Evolutionary conservation across 1,284 basidiomycete species (phyloP).

Genomic region (Vanrija pseudolonga): DNA sequence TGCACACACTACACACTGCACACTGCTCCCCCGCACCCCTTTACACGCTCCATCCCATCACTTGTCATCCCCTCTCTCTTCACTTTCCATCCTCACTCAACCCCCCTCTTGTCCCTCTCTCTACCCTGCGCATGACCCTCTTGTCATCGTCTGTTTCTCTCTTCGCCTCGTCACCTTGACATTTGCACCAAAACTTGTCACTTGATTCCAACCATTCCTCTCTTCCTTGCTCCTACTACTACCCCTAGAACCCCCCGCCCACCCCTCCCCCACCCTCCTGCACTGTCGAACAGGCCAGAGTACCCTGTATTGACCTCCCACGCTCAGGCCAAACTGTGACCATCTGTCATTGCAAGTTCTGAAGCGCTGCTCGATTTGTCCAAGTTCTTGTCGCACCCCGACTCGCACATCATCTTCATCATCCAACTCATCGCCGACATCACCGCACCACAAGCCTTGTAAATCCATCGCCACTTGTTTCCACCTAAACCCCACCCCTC

Average conservation of each 20-base stretch:
- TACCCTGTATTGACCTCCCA: no score
- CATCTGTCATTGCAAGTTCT: no score
- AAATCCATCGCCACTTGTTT: no score
- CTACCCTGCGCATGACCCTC: background rate
- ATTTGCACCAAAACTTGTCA: background rate
- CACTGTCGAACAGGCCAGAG: background rate
- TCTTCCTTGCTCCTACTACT: background rate
- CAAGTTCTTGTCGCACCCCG: no score
- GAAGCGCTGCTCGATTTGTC: no score
- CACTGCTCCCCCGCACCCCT: background rate
- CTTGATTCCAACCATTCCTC: background rate
- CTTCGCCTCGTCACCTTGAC: background rate
- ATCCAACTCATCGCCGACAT: background rate
- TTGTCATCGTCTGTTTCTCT: background rate
- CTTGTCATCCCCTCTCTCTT: background rate
- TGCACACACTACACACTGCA: no score
- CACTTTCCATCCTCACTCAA: background rate
- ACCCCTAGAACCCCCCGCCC: background rate
- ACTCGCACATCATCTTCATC: background rate
- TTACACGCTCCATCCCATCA: background rate
- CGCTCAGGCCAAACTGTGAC: no score
- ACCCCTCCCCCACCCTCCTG: no score
- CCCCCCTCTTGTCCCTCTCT: background rate
- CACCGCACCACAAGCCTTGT: background rate
- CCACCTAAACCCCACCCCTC: no score